Evolutionary conservation across 164 flowering plant species (phyloP).

Genomic region (Berberis vulgaris): DNA sequence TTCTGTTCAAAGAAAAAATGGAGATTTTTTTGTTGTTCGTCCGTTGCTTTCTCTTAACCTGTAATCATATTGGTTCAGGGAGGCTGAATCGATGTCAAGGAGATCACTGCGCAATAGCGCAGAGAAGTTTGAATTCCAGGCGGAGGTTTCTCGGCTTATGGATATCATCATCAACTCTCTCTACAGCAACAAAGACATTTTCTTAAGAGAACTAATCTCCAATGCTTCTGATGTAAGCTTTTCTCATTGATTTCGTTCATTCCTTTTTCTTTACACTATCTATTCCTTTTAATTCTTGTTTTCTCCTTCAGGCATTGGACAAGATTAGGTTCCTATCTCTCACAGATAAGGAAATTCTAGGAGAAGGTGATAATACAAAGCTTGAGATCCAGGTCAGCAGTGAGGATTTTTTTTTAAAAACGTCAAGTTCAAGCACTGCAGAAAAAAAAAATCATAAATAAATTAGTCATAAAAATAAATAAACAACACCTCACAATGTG

Average conservation of each 20-base stretch:
- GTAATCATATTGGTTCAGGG: constrained; percentile 34
- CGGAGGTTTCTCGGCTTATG: constrained; percentile 97
- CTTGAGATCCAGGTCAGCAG: constrained; percentile 80
- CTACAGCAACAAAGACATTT: constrained; percentile 94
- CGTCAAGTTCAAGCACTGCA: too few species aligned
- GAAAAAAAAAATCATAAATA: too few species aligned
- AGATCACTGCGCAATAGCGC: constrained; percentile 63
- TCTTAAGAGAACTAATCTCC: constrained; percentile 92
- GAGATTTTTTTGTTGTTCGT: too few species aligned
- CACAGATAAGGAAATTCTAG: constrained; percentile 84
- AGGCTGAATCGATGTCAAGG: constrained; percentile 84
- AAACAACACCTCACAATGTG: background rate
- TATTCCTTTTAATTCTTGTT: background rate
- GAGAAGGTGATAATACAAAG: constrained; percentile 91
- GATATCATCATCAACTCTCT: constrained; percentile 92
- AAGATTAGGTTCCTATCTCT: constrained; percentile 91
- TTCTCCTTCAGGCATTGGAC: constrained; percentile 67
- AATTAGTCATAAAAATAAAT: too few species aligned
- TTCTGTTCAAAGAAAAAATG: too few species aligned
- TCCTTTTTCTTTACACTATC: background rate
- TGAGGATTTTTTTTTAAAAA: background rate
- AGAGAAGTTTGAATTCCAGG: constrained; percentile 97
- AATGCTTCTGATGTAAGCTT: constrained; percentile 93
- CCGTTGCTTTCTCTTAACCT: too few species aligned
- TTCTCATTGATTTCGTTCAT: background rate